Percentiles rank a stretch among this genome's conserved stretches.
These are phyloP conservation scores for Lunularia cruciata DNA, from an alignment of 225 moss, liverwort and hornwort species.

Conservation along the genomic window DNA sequence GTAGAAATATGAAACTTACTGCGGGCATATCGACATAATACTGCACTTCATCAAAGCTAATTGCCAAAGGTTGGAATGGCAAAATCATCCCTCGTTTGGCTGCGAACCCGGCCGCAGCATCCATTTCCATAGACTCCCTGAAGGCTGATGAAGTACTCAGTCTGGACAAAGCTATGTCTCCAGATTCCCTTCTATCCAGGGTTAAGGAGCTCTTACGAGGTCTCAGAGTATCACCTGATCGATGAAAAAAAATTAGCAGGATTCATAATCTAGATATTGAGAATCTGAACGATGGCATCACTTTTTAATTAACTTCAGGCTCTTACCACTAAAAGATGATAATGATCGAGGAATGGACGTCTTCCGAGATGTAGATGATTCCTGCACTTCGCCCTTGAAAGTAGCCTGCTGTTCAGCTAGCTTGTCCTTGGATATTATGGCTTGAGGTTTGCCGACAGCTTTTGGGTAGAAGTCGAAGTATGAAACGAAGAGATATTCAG, in stretches of 20 bases:
- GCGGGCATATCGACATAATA: conserved; percentile 65
- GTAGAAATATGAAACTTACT: conserved; percentile 7
- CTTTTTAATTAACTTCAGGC: too few species aligned
- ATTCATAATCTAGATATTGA: too few species aligned
- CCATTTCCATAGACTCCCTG: conserved; percentile 5
- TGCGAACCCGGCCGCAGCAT: conserved; percentile 8
- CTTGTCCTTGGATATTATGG: conserved; percentile 34
- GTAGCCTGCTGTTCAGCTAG: conserved; percentile 31
- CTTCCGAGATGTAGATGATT: conserved; percentile 10
- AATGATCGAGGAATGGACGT: conserved; percentile 27
- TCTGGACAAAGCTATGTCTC: conserved; percentile 24
- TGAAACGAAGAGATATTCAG: not conserved
- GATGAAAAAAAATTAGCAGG: not conserved
- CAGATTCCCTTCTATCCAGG: conserved; percentile 1
- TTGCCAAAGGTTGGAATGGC: conserved; percentile 73
- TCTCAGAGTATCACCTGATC: not conserved
- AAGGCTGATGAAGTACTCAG: conserved; percentile 8
- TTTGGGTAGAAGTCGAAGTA: conserved; percentile 1
- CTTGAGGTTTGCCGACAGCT: conserved; percentile 42
- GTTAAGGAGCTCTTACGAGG: not conserved
- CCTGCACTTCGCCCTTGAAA: conserved; percentile 22
- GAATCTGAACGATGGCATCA: not conserved
- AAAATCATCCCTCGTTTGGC: conserved; percentile 69
- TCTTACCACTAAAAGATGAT: conserved; percentile 21
- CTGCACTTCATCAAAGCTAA: conserved; percentile 71